A percentile compares a stretch with the other conserved stretches of the same genome.
Evolutionary conservation across 2,329 filamentous ascomycete species (phyloP).

Genomic region (Neonectria punicea): DNA sequence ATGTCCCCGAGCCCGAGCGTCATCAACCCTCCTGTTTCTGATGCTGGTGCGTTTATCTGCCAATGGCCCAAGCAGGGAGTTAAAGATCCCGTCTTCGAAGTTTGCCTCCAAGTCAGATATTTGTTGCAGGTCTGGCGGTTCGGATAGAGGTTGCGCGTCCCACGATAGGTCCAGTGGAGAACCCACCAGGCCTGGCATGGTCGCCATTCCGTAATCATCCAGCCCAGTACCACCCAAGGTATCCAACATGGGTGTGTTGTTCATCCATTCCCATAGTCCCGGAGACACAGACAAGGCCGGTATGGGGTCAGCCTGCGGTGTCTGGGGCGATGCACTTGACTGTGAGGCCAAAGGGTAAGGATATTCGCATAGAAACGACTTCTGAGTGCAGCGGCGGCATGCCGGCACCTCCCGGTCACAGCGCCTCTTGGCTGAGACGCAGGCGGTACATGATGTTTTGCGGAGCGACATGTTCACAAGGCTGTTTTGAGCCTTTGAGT

Average conservation of each 20-base stretch:
- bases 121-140: neutral
- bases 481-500: neutral
- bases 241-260: neutral
- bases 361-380: conserved; percentile 12
- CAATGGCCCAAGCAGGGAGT: neutral
- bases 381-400: conserved; percentile 16
- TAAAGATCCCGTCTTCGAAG: neutral
- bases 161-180: neutral
- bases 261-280: neutral
- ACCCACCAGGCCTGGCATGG: neutral
- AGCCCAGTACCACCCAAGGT: neutral
- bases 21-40: neutral
- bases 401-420: conserved; percentile 17
- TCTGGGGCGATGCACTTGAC: neutral
- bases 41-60: neutral
- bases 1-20: neutral
- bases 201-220: neutral
- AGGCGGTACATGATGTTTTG: conserved; percentile 22
- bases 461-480: conserved; percentile 22
- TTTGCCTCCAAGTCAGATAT: neutral
- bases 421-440: conserved; percentile 20
- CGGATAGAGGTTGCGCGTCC: neutral
- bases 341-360: neutral
- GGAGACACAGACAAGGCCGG: neutral
- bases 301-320: neutral